A percentile compares a stretch with the other conserved stretches of the same genome.
phyloP scores from a whole-genome alignment of 192 early-diverging fungal genomes.

The Coemansia sp. region DNA sequence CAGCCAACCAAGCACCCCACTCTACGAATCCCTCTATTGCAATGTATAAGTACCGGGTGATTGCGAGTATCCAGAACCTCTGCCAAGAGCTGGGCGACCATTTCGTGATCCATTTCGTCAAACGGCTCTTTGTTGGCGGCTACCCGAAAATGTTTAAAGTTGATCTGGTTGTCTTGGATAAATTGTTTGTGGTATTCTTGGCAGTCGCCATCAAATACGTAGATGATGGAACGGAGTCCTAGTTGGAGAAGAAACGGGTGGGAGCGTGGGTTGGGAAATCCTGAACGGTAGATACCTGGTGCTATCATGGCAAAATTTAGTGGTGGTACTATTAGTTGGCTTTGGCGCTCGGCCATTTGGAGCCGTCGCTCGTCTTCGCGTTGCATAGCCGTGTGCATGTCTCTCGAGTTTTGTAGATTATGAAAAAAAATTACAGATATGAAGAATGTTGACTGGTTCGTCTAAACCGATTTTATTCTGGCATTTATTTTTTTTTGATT shows the following conservation, averaged over 20 bases:
- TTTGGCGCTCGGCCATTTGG: constrained; percentile 28
- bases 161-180: constrained; percentile 69
- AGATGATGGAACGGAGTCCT: constrained; percentile 85
- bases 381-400: constrained; percentile 12
- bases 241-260: constrained; percentile 89
- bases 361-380: constrained; percentile 33
- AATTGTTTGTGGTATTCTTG: constrained; percentile 73
- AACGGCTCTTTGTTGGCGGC: constrained; percentile 81
- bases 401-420: background rate
- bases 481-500: background rate
- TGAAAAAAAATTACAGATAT: background rate
- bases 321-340: constrained; percentile 79
- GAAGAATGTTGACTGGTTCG: background rate
- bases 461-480: background rate
- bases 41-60: constrained; percentile 82
- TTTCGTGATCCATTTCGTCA: constrained; percentile 40
- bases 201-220: constrained; percentile 74
- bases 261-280: constrained; percentile 88
- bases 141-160: constrained; percentile 77
- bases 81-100: constrained; percentile 34
- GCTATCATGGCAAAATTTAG: constrained; percentile 95
- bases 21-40: constrained; percentile 92
- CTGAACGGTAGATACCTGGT: constrained; percentile 90
- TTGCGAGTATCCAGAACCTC: constrained; percentile 49
- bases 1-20: constrained; percentile 94